A percentile compares a stretch with the other conserved stretches of the same genome.
phyloP scores from a whole-genome alignment of 2,329 filamentous ascomycete species.

The Pyrenophora graminea region DNA sequence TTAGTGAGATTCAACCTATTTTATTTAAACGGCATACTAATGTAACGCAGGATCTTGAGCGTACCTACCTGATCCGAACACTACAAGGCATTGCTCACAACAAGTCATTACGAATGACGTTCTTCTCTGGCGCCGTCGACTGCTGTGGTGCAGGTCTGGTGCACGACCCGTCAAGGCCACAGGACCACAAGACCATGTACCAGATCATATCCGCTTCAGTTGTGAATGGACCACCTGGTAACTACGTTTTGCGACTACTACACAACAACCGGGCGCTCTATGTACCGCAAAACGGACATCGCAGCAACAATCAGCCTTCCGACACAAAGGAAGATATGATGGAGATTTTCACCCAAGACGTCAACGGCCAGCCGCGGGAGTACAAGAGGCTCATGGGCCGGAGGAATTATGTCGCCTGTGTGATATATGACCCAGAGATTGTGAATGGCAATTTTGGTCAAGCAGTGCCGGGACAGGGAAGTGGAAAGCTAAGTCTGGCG shows the following conservation, averaged over 20 bases:
- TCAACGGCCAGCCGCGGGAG: conserved; percentile 79
- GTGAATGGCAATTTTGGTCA: conserved; percentile 56
- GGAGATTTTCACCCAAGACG: conserved; percentile 97
- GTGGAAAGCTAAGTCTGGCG: conserved; percentile 73
- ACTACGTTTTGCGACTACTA: conserved; percentile 90
- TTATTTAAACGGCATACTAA: conserved; percentile 9
- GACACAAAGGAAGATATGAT: conserved; percentile 99
- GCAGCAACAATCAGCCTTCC: conserved; percentile 68
- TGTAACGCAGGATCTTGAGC: conserved; percentile 73
- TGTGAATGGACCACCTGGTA: conserved; percentile 82
- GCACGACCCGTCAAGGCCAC: conserved; percentile 88
- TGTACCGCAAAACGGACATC: conserved; percentile 83
- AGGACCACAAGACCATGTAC: conserved; percentile 99
- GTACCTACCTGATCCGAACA: conserved; percentile 94
- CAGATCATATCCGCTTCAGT: conserved; percentile 93
- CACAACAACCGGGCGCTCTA: conserved; percentile 94
- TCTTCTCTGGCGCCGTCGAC: conserved; percentile 91
- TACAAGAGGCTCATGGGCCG: conserved; percentile 91
- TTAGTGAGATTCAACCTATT: conserved; percentile 36
- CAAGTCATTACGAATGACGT: conserved; percentile 95
- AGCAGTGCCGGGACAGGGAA: conserved; percentile 45
- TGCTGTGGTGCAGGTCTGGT: conserved; percentile 89
- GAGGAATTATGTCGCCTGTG: conserved; percentile 87
- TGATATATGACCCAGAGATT: conserved; percentile 90
- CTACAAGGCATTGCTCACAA: conserved; percentile 94